Percentiles rank a stretch among this genome's conserved stretches.
These are phyloP conservation scores for Metarhizium album DNA, from an alignment of 2,329 filamentous ascomycete species.

Conservation along the genomic window DNA sequence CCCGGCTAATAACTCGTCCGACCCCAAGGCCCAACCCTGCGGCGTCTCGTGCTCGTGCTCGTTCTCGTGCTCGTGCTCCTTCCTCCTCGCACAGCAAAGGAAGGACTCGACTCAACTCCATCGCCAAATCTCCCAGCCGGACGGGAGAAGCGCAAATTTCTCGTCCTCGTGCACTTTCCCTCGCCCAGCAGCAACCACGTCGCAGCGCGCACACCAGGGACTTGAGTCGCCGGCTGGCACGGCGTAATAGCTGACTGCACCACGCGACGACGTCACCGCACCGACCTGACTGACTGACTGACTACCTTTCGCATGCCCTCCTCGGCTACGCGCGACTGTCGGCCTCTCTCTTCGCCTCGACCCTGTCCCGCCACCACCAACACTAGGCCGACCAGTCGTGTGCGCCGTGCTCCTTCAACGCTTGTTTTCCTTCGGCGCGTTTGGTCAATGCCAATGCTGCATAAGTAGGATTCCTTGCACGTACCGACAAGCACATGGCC, in stretches of 20 bases:
- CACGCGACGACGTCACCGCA: neutral
- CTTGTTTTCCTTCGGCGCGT: conserved; percentile 3
- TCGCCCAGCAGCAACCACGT: neutral
- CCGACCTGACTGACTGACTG: neutral
- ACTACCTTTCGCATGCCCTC: neutral
- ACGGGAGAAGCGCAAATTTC: neutral
- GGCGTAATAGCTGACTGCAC: neutral
- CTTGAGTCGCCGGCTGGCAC: too few relatives aligned
- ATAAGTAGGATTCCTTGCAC: neutral
- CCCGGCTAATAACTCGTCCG: neutral
- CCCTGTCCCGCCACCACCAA: neutral
- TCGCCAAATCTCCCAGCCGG: neutral
- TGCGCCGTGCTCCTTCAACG: neutral
- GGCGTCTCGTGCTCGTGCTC: neutral
- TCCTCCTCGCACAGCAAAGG: neutral
- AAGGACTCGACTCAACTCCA: neutral
- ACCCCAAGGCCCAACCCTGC: neutral
- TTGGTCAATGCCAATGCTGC: neutral
- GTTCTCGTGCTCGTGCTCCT: neutral
- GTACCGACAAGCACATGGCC: conserved; percentile 11
- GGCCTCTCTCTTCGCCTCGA: conserved; percentile 3
- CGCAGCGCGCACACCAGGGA: neutral
- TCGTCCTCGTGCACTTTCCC: too few relatives aligned
- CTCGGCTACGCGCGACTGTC: conserved; percentile 4
- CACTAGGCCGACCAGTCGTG: neutral